Evolutionary conservation across 2,329 filamentous ascomycete genomes (phyloP), one percentile per base, ranked within the genome.

Genomic region (Arthrobotrys megalospora): DNA sequence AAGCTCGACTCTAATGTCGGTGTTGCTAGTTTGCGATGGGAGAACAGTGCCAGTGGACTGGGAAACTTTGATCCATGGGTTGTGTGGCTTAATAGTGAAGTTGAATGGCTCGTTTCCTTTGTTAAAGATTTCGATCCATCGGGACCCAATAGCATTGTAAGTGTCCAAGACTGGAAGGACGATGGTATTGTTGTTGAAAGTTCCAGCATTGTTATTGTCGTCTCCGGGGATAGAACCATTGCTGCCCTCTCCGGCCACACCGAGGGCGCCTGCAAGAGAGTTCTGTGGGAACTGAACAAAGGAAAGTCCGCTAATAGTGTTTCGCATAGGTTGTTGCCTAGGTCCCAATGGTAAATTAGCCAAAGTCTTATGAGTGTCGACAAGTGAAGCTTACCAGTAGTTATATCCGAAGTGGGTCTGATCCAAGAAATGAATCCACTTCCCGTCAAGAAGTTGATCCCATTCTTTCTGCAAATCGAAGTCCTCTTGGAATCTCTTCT

Each of bases 311-410:
- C 91, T 90, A 0, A 91, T 86, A 0, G 88, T 87, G 82, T 93
- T 91, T 38, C 90, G 86, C 91, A 92, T 92, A 0, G 91, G 90
- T 82, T 92, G 91, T 83, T 93, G 91, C 90, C 90, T 89, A 83
- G 87, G 86, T 58, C 85, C 86, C 65, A 19, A 88, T 36, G 3
- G 55, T 87, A 16, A 89, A 19, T 87, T 87, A 7, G 89, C 83
- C 80, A 89, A 88, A 0, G 87, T 52, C 88, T 85, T 2, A 32
- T 32, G 7, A n/a, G 1, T 34, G 2, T 38, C 2, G 6, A 21
- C 14, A 45, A 19, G 4, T 41, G 34, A 16, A 28, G 81, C 84
- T 82, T 80, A 86, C 85, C 84, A 86, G 80, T 84, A 85, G 81
- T 84, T 82, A 83, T 88, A 87, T 1, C 86, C 86, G 32, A 87